These are phyloP conservation scores for Rhododendron molle DNA, from an alignment of 148 eudicot genomes.

Conservation along the genomic window DNA sequence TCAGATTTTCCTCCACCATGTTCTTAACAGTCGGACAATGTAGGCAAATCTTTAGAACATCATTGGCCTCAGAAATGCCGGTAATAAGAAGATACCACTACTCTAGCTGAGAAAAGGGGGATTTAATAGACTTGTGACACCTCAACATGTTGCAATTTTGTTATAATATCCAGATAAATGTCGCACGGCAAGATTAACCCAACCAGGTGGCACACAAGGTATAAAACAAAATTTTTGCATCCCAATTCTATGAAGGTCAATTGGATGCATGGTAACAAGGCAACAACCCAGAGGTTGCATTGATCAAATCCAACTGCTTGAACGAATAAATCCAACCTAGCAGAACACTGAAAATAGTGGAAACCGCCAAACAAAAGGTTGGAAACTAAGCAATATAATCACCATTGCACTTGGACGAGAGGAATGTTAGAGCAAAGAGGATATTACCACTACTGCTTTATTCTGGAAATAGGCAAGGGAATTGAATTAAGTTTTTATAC, in stretches of 20 bases:
- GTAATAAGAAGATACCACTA: neutral
- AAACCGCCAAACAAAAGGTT: neutral
- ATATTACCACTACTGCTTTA: neutral
- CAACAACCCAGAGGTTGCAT: neutral
- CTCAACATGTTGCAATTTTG: neutral
- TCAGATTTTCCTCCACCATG: conserved; percentile 4
- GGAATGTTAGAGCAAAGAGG: neutral
- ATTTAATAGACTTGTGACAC: neutral
- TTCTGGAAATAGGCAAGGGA: neutral
- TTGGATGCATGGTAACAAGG: neutral
- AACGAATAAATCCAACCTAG: neutral
- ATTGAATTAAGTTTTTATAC: neutral
- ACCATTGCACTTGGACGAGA: neutral
- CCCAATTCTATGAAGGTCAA: neutral
- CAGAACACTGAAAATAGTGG: neutral
- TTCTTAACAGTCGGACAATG: conserved; percentile 11
- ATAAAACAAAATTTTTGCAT: neutral
- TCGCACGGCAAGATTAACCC: neutral
- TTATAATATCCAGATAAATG: neutral
- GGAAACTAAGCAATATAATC: neutral
- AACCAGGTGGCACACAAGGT: neutral
- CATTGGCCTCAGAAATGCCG: neutral
- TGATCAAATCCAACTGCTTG: neutral
- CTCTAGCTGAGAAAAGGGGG: neutral
- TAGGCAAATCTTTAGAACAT: conserved; percentile 20